phyloP scores from a whole-genome alignment of 148 eudicot genomes.

The Tetragonia tetragonoides region DNA sequence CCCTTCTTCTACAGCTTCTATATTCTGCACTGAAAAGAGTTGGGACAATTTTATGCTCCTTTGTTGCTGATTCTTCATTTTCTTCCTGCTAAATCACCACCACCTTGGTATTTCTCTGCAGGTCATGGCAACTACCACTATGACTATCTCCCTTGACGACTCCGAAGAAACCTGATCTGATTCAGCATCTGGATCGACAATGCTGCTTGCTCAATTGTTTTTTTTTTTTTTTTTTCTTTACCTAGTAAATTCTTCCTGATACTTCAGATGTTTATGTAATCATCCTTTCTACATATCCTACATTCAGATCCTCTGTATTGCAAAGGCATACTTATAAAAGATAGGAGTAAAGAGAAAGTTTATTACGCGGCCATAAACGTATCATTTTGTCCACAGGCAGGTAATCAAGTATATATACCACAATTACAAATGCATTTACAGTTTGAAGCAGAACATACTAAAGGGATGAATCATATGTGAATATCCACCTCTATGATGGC shows the following conservation, averaged over 20 bases:
- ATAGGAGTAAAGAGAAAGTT: background rate
- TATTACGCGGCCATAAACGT: background rate
- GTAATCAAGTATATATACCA: background rate
- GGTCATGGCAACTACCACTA: slow-evolving; percentile 30
- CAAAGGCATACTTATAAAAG: background rate
- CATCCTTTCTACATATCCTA: background rate
- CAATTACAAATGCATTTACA: background rate
- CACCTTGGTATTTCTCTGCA: slow-evolving; percentile 16
- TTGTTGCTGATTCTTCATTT: background rate
- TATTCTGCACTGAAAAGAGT: background rate
- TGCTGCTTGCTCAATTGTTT: background rate
- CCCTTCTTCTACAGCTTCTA: background rate
- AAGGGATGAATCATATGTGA: background rate
- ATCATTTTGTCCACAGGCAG: background rate
- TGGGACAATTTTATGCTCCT: background rate
- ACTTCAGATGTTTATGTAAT: background rate
- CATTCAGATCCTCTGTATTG: background rate
- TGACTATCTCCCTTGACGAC: slow-evolving; percentile 26
- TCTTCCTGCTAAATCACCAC: background rate
- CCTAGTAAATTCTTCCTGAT: background rate
- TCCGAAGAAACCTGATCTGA: background rate
- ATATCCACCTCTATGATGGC: background rate
- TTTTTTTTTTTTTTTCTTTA: background rate
- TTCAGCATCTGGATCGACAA: background rate
- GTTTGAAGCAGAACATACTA: background rate